Conservation (phyloP, 345 rosid species). For the Arabidopsis thaliana region DNA sequence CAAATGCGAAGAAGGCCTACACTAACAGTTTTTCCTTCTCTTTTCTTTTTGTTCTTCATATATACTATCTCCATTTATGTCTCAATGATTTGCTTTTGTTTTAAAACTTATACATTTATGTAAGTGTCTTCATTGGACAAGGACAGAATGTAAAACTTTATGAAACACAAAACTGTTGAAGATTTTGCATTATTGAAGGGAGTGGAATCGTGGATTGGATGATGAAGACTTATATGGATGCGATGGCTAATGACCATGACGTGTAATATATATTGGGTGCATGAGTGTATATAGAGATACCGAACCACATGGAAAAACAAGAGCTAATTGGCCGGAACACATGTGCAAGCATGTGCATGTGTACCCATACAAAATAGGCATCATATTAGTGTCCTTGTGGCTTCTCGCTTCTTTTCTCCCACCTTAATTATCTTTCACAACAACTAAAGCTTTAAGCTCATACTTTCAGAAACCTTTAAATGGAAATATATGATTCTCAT, state of each 20-base stretch:
- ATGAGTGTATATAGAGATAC: constrained; percentile 38
- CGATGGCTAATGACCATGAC: constrained; percentile 38
- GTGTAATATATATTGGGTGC: constrained; percentile 24
- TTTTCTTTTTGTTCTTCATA: constrained; percentile 10
- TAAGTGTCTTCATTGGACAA: constrained; percentile 26
- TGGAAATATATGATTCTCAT: background rate
- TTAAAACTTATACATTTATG: background rate
- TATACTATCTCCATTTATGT: constrained; percentile 15
- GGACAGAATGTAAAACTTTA: constrained; percentile 24
- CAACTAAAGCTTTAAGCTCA: constrained; percentile 30
- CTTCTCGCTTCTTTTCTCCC: constrained; percentile 42
- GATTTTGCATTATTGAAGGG: constrained; percentile 32
- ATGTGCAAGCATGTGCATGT: constrained; percentile 50
- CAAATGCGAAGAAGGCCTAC: constrained; percentile 53
- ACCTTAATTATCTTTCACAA: constrained; percentile 41
- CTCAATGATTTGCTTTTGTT: background rate
- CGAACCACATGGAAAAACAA: constrained; percentile 46
- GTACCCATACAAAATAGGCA: constrained; percentile 44
- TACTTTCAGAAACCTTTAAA: constrained; percentile 7
- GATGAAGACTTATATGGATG: constrained; percentile 32
- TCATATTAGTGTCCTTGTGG: constrained; percentile 44
- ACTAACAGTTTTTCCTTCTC: constrained; percentile 13
- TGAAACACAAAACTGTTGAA: background rate
- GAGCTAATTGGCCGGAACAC: constrained; percentile 46
- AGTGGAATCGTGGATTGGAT: constrained; percentile 26